phyloP scores from a whole-genome alignment of 106 monocot genomes.

The Agapanthus africanus region DNA sequence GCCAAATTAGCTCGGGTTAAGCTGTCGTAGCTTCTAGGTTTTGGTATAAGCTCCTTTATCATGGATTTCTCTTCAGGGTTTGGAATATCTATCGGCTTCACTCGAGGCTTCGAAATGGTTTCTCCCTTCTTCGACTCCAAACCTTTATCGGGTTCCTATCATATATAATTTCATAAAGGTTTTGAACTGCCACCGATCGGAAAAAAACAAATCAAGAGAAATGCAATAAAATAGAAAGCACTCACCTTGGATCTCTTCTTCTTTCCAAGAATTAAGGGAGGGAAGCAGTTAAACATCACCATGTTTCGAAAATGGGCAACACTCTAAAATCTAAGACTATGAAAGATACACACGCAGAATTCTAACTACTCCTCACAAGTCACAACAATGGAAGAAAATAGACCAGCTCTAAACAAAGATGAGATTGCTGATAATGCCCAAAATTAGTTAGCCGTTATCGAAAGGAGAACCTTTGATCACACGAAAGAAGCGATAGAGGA shows the following conservation, averaged over 20 bases:
- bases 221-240: no score
- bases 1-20: conserved; percentile 4
- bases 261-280: conserved; percentile 36
- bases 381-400: neutral
- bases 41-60: conserved; percentile 13
- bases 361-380: no score
- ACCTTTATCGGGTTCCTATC: conserved; percentile 16
- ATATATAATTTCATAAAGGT: no score
- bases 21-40: conserved; percentile 14
- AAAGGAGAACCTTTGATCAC: conserved; percentile 49
- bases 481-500: conserved; percentile 25
- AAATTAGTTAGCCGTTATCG: conserved; percentile 56
- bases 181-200: no score
- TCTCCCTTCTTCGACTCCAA: conserved; percentile 14
- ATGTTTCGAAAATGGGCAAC: conserved; percentile 21
- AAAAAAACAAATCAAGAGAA: no score
- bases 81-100: conserved; percentile 35
- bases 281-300: conserved; percentile 47
- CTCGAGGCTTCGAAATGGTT: conserved; percentile 11
- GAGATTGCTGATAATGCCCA: neutral
- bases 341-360: neutral
- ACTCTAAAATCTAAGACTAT: conserved; percentile 1
- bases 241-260: conserved; percentile 79
- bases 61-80: conserved; percentile 4
- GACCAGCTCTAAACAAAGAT: neutral